A percentile compares a stretch with the other conserved stretches of the same genome.
These are phyloP conservation scores for Auricularia sp. DNA, from an alignment of 768 basidiomycete genomes.

Conservation along the genomic window DNA sequence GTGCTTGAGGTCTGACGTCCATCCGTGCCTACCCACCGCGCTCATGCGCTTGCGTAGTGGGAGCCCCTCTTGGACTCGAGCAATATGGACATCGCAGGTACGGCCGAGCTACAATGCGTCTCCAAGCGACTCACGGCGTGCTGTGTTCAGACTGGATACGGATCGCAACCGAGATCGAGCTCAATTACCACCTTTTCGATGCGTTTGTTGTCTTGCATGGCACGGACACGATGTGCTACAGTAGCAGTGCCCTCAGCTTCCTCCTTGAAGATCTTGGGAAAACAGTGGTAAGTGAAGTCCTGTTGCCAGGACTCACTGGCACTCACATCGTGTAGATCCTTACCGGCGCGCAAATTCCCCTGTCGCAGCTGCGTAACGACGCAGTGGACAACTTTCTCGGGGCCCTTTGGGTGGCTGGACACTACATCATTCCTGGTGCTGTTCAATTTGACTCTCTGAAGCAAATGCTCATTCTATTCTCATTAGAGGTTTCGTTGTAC, in stretches of 20 bases:
- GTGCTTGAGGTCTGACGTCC: conserved; percentile 53
- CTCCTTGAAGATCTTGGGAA: conserved; percentile 88
- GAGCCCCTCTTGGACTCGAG: conserved; percentile 80
- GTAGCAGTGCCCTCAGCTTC: conserved; percentile 82
- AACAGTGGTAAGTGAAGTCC: conserved; percentile 51
- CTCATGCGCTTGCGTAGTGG: conserved; percentile 43
- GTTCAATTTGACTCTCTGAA: neutral
- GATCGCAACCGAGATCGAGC: conserved; percentile 84
- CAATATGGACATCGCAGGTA: conserved; percentile 76
- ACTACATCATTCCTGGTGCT: conserved; percentile 82
- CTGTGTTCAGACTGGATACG: conserved; percentile 67
- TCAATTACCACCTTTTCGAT: conserved; percentile 79
- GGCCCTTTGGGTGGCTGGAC: conserved; percentile 78
- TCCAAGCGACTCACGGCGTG: neutral
- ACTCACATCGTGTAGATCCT: conserved; percentile 46
- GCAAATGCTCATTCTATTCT: neutral
- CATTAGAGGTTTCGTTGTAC: conserved; percentile 63
- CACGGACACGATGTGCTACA: conserved; percentile 87
- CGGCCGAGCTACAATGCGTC: conserved; percentile 6
- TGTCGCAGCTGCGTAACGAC: conserved; percentile 87
- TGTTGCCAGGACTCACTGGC: neutral
- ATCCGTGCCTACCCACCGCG: neutral
- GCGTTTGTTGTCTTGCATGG: conserved; percentile 88
- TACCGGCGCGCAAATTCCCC: conserved; percentile 88
- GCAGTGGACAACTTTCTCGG: conserved; percentile 90